phyloP scores from a whole-genome alignment of 495 filamentous ascomycete species.

The Cetradonia linearis region DNA sequence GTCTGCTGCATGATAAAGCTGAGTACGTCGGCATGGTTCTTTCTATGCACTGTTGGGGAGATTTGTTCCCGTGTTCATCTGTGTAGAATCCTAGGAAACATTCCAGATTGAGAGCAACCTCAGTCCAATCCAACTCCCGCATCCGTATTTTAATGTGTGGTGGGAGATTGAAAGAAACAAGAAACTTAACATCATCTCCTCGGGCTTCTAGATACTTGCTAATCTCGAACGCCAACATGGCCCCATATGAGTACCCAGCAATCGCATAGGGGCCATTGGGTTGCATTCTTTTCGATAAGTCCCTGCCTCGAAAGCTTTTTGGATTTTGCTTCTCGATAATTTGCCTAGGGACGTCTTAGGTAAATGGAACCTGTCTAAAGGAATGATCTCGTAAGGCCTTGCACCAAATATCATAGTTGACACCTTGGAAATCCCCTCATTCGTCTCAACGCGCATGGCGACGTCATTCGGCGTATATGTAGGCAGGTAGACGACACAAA shows the following conservation, averaged over 20 bases:
- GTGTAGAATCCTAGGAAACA: constrained; percentile 41
- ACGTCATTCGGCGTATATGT: constrained; percentile 10
- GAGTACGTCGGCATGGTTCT: constrained; percentile 25
- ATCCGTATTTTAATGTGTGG: constrained; percentile 46
- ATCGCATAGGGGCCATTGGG: constrained; percentile 47
- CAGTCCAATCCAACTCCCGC: constrained; percentile 38
- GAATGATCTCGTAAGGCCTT: constrained; percentile 23
- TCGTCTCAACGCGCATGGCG: constrained; percentile 4
- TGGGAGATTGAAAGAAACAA: constrained; percentile 33
- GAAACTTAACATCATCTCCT: constrained; percentile 28
- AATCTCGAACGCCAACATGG: constrained; percentile 46
- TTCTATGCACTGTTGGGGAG: too few relatives aligned
- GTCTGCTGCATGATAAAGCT: constrained; percentile 28
- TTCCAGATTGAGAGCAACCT: constrained; percentile 37
- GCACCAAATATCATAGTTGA: neutral
- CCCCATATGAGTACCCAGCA: constrained; percentile 46
- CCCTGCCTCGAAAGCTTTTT: constrained; percentile 29
- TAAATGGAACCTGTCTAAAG: constrained; percentile 18
- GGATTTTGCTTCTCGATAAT: constrained; percentile 37
- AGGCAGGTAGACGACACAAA: constrained; percentile 33
- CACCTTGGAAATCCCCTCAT: constrained; percentile 1
- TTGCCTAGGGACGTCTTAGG: constrained; percentile 40
- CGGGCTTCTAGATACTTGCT: constrained; percentile 36
- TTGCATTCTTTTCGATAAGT: constrained; percentile 29
- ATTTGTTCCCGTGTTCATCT: constrained; percentile 31